These are phyloP conservation scores for Beauveria caledonica DNA, from an alignment of 2,329 filamentous ascomycete genomes.

Conservation along the genomic window DNA sequence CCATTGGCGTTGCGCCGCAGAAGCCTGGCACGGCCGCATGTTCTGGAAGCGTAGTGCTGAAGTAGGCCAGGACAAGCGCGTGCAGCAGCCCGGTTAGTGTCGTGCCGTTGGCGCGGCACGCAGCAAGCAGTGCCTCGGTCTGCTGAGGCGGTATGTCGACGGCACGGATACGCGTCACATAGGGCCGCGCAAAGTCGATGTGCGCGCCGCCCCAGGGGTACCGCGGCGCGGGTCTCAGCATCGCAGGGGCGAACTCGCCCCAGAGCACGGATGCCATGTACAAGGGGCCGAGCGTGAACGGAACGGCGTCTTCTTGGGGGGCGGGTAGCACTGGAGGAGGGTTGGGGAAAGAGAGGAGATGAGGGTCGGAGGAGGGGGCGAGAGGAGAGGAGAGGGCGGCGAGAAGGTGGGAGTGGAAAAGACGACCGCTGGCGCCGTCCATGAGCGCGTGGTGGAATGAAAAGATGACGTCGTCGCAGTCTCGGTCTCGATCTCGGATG, in stretches of 20 bases:
- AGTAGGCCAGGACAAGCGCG: constrained; percentile 33
- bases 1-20: constrained; percentile 33
- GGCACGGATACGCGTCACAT: constrained; percentile 28
- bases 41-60: constrained; percentile 29
- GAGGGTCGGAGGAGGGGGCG: background rate
- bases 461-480: constrained; percentile 35
- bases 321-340: constrained; percentile 27
- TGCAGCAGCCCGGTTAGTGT: constrained; percentile 44
- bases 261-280: constrained; percentile 36
- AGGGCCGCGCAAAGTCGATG: constrained; percentile 28
- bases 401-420: constrained; percentile 42
- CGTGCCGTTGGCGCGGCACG: constrained; percentile 31
- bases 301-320: constrained; percentile 33
- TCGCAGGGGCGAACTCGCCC: constrained; percentile 30
- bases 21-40: constrained; percentile 25
- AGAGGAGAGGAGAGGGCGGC: constrained; percentile 30
- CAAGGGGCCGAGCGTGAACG: constrained; percentile 29
- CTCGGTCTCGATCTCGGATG: constrained; percentile 17
- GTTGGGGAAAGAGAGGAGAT: constrained; percentile 25
- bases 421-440: constrained; percentile 40
- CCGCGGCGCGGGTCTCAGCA: constrained; percentile 23
- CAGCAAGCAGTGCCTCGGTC: constrained; percentile 26
- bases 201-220: constrained; percentile 30
- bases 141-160: constrained; percentile 26
- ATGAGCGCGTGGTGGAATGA: constrained; percentile 44